These are phyloP conservation scores for Carnegiea gigantea DNA, from an alignment of 179 eudicot species.

Conservation along the genomic window DNA sequence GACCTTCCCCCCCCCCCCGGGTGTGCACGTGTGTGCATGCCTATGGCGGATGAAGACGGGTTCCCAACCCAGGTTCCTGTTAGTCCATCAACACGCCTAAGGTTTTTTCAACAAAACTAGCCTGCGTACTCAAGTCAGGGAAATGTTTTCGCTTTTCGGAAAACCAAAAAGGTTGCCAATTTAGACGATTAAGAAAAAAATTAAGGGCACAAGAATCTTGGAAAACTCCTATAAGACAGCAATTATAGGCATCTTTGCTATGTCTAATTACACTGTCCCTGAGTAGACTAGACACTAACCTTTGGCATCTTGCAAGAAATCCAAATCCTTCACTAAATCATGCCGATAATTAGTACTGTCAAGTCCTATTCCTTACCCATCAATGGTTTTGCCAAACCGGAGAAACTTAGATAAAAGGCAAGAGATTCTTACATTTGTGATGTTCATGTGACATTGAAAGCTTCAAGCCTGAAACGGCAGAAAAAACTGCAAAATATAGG, in stretches of 20 bases:
- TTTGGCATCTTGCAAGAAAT: slow-evolving; percentile 7
- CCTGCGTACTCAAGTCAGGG: not conserved
- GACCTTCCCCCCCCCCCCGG: not conserved
- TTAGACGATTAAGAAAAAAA: slow-evolving; percentile 22
- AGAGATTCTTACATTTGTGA: slow-evolving; percentile 73
- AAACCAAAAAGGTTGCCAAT: slow-evolving; percentile 16
- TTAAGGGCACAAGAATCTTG: slow-evolving; percentile 1
- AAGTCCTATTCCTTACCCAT: slow-evolving; percentile 21
- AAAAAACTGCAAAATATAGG: slow-evolving; percentile 57
- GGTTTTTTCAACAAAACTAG: not conserved
- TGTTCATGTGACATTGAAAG: slow-evolving; percentile 79
- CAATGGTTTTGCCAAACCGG: slow-evolving; percentile 4
- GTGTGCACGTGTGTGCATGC: not conserved
- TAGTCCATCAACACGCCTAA: not conserved
- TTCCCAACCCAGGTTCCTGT: not conserved
- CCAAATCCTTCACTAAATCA: slow-evolving; percentile 17
- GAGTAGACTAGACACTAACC: slow-evolving; percentile 14
- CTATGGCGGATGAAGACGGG: not conserved
- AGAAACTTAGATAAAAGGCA: slow-evolving; percentile 1
- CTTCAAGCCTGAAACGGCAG: slow-evolving; percentile 85
- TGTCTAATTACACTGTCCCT: slow-evolving; percentile 20
- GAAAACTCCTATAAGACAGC: not conserved
- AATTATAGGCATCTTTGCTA: slow-evolving; percentile 24
- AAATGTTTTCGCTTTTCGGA: not conserved
- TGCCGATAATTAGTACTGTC: slow-evolving; percentile 21